Percentiles rank a stretch among this genome's conserved stretches.
Evolutionary conservation across 2,329 filamentous ascomycete species (phyloP).

Genomic region (Penicillium sp.): DNA sequence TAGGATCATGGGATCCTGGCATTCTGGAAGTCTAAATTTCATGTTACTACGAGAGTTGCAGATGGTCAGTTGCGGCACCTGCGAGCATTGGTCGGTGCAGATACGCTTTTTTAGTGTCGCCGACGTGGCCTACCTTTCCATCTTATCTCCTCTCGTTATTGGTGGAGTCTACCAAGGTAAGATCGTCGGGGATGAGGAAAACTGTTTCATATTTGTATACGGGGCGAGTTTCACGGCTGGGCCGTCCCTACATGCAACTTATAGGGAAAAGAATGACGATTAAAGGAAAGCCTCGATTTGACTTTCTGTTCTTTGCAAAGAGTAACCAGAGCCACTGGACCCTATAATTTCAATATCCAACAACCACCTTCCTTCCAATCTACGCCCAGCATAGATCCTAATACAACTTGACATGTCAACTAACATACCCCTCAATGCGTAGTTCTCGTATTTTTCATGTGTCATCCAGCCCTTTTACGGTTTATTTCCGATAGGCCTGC

Average conservation of each 20-base stretch:
- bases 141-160: background rate
- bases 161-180: background rate
- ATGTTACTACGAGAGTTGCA: background rate
- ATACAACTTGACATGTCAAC: background rate
- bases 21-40: background rate
- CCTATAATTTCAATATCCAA: background rate
- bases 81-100: background rate
- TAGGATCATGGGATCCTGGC: background rate
- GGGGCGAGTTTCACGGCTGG: background rate
- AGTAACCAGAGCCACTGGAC: background rate
- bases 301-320: background rate
- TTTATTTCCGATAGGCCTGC: constrained; percentile 17
- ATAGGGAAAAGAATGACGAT: too few relatives aligned
- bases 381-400: constrained; percentile 4
- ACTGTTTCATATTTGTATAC: background rate
- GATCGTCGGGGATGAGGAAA: background rate
- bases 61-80: background rate
- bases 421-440: background rate
- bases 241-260: background rate
- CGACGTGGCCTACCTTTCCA: background rate
- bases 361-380: background rate
- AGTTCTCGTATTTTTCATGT: background rate
- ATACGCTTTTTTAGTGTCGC: background rate
- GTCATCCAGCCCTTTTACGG: background rate
- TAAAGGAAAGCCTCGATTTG: background rate